Evolutionary conservation across 257 asterid genomes (phyloP), one percentile per base, ranked within the genome.

Genomic region (Nicotiana benthamiana): DNA sequence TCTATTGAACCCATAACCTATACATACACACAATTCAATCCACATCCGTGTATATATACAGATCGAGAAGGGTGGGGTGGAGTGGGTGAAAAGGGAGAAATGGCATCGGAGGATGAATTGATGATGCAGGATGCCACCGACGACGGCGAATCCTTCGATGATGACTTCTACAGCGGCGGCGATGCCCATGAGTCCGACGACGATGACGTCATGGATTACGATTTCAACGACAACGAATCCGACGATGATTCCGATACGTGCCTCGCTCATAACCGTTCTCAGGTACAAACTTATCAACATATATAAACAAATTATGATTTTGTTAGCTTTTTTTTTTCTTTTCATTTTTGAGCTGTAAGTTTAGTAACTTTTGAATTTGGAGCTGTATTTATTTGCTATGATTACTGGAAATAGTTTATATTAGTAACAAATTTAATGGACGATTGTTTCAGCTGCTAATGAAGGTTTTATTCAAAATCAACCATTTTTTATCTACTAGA

Each of bases 31-130:
- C 5, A 34, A 30, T 20, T 9, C 24, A 7, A 10, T 64, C 8
- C 13, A 77, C 15, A 24, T 64, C 48, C 48, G 18, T 20, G 27
- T 24, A 57, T 0, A 72, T 36, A 64, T 75, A 67, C 72, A 30
- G 51, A 57, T 8, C 7, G 48, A 48, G 74, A 12, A 70, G 57
- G 36, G 77, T 28, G 34, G 6, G 34, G 34, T 15, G 24, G 62
- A 17, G 24, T 15, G 61, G 56, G 6, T 48, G 20, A 48, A 26
- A 16, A 7, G 32, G 63, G 22, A 68, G 68, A 28, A 18, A 92
- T 90, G 96, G 95, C 91, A 34, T 92, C 93, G 72, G 96, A 89
- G 82, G 95, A 92, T 75, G 98, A 91, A 85, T 82, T 91, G 87
- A 80, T 86, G 90, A 86, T 86, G 86, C 87, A 84, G 20, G 89